Evolutionary conservation across 2,329 filamentous ascomycete species (phyloP).

Genomic region (Microdochium bolleyi): DNA sequence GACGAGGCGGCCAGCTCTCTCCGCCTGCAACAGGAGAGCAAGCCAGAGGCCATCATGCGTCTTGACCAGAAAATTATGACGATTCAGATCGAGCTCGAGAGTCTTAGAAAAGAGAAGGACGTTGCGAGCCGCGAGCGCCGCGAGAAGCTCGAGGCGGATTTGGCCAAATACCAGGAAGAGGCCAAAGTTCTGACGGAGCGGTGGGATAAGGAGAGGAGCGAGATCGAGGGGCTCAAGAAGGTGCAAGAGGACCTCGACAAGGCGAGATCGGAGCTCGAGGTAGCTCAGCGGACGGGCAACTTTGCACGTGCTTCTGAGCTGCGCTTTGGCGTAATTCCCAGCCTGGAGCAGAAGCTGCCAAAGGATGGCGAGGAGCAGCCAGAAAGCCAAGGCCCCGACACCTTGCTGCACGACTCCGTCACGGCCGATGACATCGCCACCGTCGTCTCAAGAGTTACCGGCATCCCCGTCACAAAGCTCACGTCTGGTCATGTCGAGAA

Average conservation of each 20-base stretch:
- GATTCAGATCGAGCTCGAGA: conserved; percentile 93
- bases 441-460: conserved; percentile 85
- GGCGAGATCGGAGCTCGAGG: conserved; percentile 76
- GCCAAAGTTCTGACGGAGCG: conserved; percentile 65
- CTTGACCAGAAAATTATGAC: conserved; percentile 95
- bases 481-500: conserved; percentile 93
- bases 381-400: conserved; percentile 31
- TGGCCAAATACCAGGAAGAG: conserved; percentile 73
- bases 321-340: conserved; percentile 79
- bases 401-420: conserved; percentile 87
- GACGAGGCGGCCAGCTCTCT: conserved; percentile 91
- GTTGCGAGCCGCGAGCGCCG: conserved; percentile 80
- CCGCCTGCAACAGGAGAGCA: conserved; percentile 90
- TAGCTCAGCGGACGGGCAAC: conserved; percentile 79
- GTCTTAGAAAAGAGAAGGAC: conserved; percentile 87
- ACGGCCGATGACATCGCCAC: conserved; percentile 88
- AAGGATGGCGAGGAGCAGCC: conserved; percentile 51
- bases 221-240: conserved; percentile 82
- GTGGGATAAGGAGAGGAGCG: conserved; percentile 84
- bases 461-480: conserved; percentile 86
- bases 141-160: conserved; percentile 71
- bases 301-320: conserved; percentile 88
- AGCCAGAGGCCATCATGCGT: conserved; percentile 87
- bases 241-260: conserved; percentile 83
- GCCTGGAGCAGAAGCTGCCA: conserved; percentile 70